Evolutionary conservation across 1,284 basidiomycete species (phyloP), one percentile per base, ranked within the genome.

Genomic region (Ustilago tritici): DNA sequence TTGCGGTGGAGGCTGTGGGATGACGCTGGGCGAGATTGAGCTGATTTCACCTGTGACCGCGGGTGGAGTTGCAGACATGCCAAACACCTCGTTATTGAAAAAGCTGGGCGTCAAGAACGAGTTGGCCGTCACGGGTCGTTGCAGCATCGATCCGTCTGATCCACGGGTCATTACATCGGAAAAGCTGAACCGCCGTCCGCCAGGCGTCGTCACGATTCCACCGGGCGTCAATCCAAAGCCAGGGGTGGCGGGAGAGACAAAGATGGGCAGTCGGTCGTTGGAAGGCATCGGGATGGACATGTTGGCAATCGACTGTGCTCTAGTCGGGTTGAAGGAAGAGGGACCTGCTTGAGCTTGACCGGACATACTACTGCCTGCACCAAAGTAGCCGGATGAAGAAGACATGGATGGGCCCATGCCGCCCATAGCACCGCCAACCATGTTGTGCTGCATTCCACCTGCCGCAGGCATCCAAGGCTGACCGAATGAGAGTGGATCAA

Each of bases 121-220:
- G 50, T 62, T 66, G 41, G 75, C 62, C 2, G 75, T 69, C 14
- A 67, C 59, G 4, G 75, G 75, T 32, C 75, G 62, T 32, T 65
- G 64, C 54, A 53, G 19, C 14, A 57, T 43, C 6, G 54, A 35
- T 3, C 55, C 49, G 15, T 35, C 38, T 3, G 61, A 55, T 8
- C 63, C 58, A n/a, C 70, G 62, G 3, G 63, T 43, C 3, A 72
- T n/a, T 4, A 66, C 66, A 49, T 72, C 75, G 19, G 75, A 77
- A 23, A 77, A 77, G 66, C 75, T 77, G 66, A 65, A 65, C 3
- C 75, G 70, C n/a, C 75, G 67, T 23, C 74, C 74, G 28, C 65
- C 69, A 19, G 74, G 74, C 23, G 70, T 72, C 4, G 67, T 59
- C 0, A 72, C 50, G 9, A 63, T 55, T n/a, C 74, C 74, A 15